Conservation (phyloP, 2,329 filamentous ascomycete species). For the Rhynchosporium secalis region DNA sequence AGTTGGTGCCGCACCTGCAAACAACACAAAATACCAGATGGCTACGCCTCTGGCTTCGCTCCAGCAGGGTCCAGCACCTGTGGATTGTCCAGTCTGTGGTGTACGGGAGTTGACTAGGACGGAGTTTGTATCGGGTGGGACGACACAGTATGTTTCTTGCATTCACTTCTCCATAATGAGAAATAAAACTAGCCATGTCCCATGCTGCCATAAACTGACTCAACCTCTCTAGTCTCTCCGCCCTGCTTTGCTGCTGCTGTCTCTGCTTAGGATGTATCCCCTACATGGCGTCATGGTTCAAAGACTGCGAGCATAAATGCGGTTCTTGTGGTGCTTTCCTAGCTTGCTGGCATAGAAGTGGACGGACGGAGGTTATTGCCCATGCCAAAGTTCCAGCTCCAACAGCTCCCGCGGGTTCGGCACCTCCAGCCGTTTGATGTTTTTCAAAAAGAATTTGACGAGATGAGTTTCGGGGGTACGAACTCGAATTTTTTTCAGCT, state of each 20-base stretch:
- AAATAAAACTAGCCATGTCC: not conserved
- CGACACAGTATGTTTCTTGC: conserved; percentile 27
- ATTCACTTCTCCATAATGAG: not conserved
- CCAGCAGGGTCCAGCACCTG: conserved; percentile 23
- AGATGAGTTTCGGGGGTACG: too few relatives aligned
- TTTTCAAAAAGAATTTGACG: not conserved
- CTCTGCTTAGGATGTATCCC: conserved; percentile 45
- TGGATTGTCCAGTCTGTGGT: conserved; percentile 33
- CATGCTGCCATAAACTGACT: not conserved
- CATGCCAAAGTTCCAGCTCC: conserved; percentile 1
- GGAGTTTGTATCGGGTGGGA: conserved; percentile 27
- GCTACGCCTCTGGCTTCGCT: conserved; percentile 24
- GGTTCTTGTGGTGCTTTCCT: conserved; percentile 44
- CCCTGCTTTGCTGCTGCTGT: conserved; percentile 28
- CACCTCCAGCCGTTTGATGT: not conserved
- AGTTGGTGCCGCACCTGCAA: not conserved
- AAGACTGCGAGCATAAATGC: conserved; percentile 48
- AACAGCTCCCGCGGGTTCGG: too few relatives aligned
- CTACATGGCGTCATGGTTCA: conserved; percentile 45
- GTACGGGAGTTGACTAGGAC: conserved; percentile 27
- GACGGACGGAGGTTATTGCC: conserved; percentile 42
- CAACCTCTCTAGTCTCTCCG: conserved; percentile 25
- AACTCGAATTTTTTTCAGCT: not conserved
- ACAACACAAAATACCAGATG: conserved; percentile 17
- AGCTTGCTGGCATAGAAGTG: conserved; percentile 46